A percentile compares a stretch with the other conserved stretches of the same genome.
These are phyloP conservation scores for Sparassis latifolia DNA, from an alignment of 1,284 basidiomycete genomes.

Conservation along the genomic window DNA sequence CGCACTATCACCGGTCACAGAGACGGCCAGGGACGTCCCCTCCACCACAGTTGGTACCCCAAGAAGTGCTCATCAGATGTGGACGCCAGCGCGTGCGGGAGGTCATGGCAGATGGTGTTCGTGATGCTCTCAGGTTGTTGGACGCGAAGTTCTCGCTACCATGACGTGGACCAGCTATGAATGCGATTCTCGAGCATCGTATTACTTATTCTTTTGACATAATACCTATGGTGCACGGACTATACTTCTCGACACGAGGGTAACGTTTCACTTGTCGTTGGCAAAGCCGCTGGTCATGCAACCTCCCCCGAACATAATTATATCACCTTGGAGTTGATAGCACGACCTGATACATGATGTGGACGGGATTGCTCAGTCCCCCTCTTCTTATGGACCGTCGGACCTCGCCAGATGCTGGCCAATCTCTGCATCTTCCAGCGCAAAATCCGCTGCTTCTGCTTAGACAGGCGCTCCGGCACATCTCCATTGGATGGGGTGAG, in stretches of 20 bases:
- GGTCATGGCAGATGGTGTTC: slow-evolving; percentile 73
- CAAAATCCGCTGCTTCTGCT: slow-evolving; percentile 13
- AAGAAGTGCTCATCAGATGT: slow-evolving; percentile 54
- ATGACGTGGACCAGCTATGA: slow-evolving; percentile 2
- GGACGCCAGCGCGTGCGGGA: slow-evolving; percentile 54
- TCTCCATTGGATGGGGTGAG: slow-evolving; percentile 18
- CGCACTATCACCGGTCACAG: slow-evolving; percentile 35
- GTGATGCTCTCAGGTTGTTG: slow-evolving; percentile 70
- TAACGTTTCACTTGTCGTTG: no score
- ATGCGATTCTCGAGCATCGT: background rate
- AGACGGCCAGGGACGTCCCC: slow-evolving; percentile 42
- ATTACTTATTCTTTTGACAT: background rate
- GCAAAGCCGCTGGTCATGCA: no score
- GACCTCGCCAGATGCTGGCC: background rate
- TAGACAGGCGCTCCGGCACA: slow-evolving; percentile 5
- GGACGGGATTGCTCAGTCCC: slow-evolving; percentile 1
- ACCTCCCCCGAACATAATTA: no score
- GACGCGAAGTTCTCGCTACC: slow-evolving; percentile 55
- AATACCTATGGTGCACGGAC: background rate
- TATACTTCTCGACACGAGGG: background rate
- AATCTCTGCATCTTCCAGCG: slow-evolving; percentile 19
- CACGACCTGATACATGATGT: slow-evolving; percentile 8
- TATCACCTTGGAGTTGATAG: background rate
- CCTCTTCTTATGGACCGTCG: background rate
- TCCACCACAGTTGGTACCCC: slow-evolving; percentile 47